Evolutionary conservation across 371 early-diverging fungal genomes (phyloP).

Genomic region (Mortierella sp.): DNA sequence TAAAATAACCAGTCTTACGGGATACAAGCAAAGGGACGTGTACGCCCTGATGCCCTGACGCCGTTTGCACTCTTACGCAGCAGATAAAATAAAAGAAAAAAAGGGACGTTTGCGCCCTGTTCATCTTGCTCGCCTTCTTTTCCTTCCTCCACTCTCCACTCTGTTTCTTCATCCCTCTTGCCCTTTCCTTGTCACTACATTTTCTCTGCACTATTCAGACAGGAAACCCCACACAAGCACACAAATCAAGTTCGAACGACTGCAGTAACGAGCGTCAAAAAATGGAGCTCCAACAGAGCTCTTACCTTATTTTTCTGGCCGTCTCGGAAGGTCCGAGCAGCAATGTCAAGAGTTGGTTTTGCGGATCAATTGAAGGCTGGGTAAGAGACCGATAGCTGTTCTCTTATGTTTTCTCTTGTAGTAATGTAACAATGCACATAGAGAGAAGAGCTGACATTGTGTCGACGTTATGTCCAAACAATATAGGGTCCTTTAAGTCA

Average conservation of each 20-base stretch:
- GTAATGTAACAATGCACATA: background rate
- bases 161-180: background rate
- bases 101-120: background rate
- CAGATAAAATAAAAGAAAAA: background rate
- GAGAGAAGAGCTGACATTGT: background rate
- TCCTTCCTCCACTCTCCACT: background rate
- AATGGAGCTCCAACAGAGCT: conserved; percentile 1
- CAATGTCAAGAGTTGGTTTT: background rate
- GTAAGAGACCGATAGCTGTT: background rate
- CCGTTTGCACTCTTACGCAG: background rate
- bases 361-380: background rate
- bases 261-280: background rate
- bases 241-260: too few relatives aligned
- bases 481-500: conserved; percentile 14
- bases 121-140: background rate
- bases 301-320: background rate
- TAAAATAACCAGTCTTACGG: too few relatives aligned
- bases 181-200: background rate
- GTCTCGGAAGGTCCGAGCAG: background rate
- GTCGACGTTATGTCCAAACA: background rate
- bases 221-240: background rate
- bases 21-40: too few relatives aligned
- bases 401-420: background rate
- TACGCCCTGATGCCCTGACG: too few relatives aligned
- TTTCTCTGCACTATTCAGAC: background rate